Percentiles rank a stretch among this genome's conserved stretches.
These are phyloP conservation scores for Kokia cookei DNA, from an alignment of 441 rosid genomes.

Conservation along the genomic window DNA sequence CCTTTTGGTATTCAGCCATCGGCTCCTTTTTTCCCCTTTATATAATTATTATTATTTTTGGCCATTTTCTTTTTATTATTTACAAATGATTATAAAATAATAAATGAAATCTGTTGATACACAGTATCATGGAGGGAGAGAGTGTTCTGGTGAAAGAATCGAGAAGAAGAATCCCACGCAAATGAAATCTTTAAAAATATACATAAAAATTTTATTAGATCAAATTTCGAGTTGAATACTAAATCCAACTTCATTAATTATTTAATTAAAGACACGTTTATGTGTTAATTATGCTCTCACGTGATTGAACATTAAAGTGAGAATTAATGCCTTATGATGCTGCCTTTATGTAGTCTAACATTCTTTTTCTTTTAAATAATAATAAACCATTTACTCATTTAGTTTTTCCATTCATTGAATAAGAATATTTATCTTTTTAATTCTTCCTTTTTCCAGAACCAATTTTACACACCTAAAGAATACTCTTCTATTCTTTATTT, in stretches of 20 bases:
- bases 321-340: neutral
- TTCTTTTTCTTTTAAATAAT: neutral
- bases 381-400: neutral
- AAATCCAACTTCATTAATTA: too few species aligned
- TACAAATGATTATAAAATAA: neutral
- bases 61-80: neutral
- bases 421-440: neutral
- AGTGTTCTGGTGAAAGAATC: too few species aligned
- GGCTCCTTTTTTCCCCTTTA: neutral
- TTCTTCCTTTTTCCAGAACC: neutral
- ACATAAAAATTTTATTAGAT: fast-evolving
- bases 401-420: neutral
- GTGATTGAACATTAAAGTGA: neutral
- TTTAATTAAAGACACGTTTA: neutral
- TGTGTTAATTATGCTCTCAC: neutral
- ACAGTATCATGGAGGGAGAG: too few species aligned
- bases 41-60: too few species aligned
- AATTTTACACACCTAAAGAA: neutral
- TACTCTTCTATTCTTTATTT: neutral
- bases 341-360: neutral
- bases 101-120: too few species aligned
- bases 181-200: too few species aligned
- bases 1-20: constrained; percentile 29
- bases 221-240: too few species aligned
- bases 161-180: too few species aligned